phyloP scores from a whole-genome alignment of 2,329 filamentous ascomycete genomes.

The Phyllosticta ampelicida region DNA sequence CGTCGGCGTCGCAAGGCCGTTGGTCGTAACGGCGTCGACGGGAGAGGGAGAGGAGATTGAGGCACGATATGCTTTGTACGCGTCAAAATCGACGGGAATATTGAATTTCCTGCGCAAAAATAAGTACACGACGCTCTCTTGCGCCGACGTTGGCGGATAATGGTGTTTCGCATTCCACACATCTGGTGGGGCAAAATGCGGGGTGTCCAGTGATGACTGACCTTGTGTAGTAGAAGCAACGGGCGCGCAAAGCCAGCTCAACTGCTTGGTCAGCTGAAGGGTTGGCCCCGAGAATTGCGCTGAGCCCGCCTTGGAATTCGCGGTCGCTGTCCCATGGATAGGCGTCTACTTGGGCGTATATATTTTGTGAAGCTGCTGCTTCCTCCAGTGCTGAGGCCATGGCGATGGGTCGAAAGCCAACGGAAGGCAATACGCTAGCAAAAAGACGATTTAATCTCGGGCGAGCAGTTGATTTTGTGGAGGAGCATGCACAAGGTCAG shows the following conservation, averaged over 20 bases:
- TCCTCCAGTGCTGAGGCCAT: background rate
- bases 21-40: background rate
- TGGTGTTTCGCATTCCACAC: background rate
- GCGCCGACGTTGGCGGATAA: background rate
- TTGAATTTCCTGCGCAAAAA: slow-evolving; percentile 29
- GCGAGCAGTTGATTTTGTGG: background rate
- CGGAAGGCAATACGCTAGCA: background rate
- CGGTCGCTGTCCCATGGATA: slow-evolving; percentile 59
- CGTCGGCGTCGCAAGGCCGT: slow-evolving; percentile 3
- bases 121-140: background rate
- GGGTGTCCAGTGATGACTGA: slow-evolving; percentile 14
- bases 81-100: slow-evolving; percentile 50
- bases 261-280: slow-evolving; percentile 38
- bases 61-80: slow-evolving; percentile 55
- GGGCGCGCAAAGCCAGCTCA: slow-evolving; percentile 53
- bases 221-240: slow-evolving; percentile 57
- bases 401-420: background rate
- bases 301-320: slow-evolving; percentile 57
- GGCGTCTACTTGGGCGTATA: slow-evolving; percentile 50
- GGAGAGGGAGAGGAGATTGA: background rate
- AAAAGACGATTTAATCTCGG: background rate
- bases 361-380: background rate
- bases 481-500: background rate
- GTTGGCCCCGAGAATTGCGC: slow-evolving; percentile 51
- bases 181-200: slow-evolving; percentile 4